Conservation (phyloP, 2,329 filamentous ascomycete genomes). For the Chrysoporthe cubensis region DNA sequence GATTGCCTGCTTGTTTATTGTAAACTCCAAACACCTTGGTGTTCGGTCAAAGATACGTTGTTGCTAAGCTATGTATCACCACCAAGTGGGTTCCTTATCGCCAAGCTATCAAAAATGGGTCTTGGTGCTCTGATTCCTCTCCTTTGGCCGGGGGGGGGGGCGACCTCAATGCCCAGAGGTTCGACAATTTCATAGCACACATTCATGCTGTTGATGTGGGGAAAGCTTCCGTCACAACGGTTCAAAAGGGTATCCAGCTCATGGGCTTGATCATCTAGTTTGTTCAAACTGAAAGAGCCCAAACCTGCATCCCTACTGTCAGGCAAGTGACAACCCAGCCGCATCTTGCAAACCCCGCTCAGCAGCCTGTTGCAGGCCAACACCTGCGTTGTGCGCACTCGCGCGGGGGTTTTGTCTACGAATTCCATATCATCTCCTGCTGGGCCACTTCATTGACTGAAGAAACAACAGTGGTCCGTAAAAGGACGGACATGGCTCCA, state of each 20-base stretch:
- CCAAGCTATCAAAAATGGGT: slow-evolving; percentile 20
- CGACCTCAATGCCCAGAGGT: not conserved
- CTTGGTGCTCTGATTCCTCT: not conserved
- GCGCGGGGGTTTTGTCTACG: not conserved
- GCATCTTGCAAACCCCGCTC: not conserved
- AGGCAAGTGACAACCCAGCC: not conserved
- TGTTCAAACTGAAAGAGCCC: not conserved
- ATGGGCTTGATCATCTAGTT: not conserved
- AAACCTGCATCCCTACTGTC: not conserved
- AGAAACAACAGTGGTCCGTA: slow-evolving; percentile 1
- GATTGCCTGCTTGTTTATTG: not conserved
- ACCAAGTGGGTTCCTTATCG: slow-evolving; percentile 14
- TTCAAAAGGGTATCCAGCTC: not conserved
- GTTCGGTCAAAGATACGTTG: not conserved
- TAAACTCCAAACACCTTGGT: not conserved
- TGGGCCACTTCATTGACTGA: slow-evolving; percentile 11
- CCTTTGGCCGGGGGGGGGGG: not conserved
- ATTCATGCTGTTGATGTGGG: not conserved
- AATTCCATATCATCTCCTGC: not conserved
- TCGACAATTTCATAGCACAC: not conserved
- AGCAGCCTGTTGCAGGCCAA: not conserved
- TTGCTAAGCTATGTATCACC: slow-evolving; percentile 10
- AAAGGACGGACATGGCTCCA: slow-evolving; percentile 57
- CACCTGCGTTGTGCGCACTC: not conserved
- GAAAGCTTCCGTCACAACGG: not conserved